Evolutionary conservation across 331 rosid species (phyloP).

Genomic region (Malus hybrid): DNA sequence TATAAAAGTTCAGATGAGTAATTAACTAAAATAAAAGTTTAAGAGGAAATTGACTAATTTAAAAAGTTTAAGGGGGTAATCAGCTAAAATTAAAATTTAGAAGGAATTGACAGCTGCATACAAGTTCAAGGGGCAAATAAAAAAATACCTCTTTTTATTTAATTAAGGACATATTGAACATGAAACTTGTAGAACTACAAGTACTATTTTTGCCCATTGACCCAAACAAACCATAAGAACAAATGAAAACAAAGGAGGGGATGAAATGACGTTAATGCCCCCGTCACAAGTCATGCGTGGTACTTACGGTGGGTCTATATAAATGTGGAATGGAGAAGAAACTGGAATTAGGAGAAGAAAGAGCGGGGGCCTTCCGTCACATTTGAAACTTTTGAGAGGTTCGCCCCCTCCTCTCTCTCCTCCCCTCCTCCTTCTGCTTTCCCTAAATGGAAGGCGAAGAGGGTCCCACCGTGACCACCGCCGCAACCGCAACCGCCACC

Average conservation of each 20-base stretch:
- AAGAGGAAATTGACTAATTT: too few relatives aligned
- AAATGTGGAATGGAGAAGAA: background rate
- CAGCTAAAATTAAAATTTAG: too few relatives aligned
- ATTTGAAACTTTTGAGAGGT: constrained; percentile 3
- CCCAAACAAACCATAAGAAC: background rate
- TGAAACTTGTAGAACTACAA: background rate
- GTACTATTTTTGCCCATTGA: background rate
- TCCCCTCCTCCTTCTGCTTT: constrained; percentile 20
- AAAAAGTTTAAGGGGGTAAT: too few relatives aligned
- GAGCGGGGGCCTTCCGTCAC: constrained; percentile 23
- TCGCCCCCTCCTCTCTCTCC: constrained; percentile 22
- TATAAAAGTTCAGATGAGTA: too few relatives aligned
- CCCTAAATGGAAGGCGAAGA: constrained; percentile 57
- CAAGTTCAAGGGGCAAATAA: too few relatives aligned
- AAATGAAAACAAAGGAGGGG: background rate
- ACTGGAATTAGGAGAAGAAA: constrained; percentile 28
- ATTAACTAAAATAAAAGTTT: too few relatives aligned
- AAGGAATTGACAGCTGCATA: too few relatives aligned
- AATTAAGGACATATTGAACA: too few relatives aligned
- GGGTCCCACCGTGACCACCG: constrained; percentile 18
- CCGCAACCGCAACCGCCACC: too few relatives aligned
- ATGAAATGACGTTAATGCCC: constrained; percentile 9
- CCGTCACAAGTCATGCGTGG: background rate
- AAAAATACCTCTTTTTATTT: too few relatives aligned
- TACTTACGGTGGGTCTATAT: constrained; percentile 11